Conservation (phyloP, 202 grass and related monocot species). For the Eragrostis tef region DNA sequence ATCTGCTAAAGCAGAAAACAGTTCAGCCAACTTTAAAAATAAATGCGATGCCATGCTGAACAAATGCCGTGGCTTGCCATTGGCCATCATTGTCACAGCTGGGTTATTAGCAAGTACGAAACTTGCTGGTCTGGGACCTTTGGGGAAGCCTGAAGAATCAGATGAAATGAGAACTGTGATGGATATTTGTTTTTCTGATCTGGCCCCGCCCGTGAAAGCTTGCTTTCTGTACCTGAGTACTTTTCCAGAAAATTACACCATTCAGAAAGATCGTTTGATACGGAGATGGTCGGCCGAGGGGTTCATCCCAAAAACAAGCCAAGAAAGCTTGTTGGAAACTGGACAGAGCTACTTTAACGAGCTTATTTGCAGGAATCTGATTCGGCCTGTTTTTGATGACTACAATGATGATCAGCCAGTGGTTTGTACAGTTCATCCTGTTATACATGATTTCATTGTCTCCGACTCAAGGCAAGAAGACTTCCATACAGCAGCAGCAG, state of each 20-base stretch:
- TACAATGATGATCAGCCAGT: background rate
- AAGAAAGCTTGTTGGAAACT: constrained; percentile 18
- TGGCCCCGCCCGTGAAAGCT: constrained; percentile 32
- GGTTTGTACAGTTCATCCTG: constrained; percentile 33
- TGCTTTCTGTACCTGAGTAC: constrained; percentile 42
- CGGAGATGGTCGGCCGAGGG: constrained; percentile 47
- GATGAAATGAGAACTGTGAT: constrained; percentile 31
- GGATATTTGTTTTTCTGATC: constrained; percentile 26
- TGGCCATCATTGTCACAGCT: constrained; percentile 36
- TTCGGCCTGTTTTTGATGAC: constrained; percentile 17
- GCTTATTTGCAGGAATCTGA: constrained; percentile 44
- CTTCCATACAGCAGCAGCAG: background rate
- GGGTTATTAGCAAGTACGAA: constrained; percentile 15
- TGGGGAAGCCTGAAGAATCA: background rate
- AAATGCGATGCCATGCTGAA: constrained; percentile 11
- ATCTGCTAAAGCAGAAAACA: constrained; percentile 25
- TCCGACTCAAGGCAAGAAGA: constrained; percentile 45
- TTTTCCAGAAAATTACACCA: constrained; percentile 29
- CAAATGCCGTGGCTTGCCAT: constrained; percentile 42
- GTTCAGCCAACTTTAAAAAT: background rate
- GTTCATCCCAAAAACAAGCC: background rate
- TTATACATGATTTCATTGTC: constrained; percentile 25
- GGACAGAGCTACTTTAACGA: constrained; percentile 45
- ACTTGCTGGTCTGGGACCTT: background rate
- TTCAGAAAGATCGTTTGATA: constrained; percentile 35